Conservation (phyloP, 2,329 filamentous ascomycete genomes). For the Colletotrichum theobromicola region DNA sequence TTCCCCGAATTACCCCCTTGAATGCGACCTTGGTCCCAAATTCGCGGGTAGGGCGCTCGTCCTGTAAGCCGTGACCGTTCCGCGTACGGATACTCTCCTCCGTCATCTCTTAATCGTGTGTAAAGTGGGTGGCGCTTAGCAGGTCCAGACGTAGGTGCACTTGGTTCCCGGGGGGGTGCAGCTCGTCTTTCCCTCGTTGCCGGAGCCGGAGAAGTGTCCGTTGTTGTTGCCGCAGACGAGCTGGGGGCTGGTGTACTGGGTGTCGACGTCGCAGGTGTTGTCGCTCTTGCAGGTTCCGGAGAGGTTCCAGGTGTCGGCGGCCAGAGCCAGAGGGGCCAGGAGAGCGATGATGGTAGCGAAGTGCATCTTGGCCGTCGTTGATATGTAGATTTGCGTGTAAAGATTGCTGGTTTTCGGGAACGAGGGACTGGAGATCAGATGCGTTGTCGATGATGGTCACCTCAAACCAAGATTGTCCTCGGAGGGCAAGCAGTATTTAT, state of each 20-base stretch:
- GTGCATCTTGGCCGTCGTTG: neutral
- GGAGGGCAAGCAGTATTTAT: neutral
- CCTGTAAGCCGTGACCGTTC: neutral
- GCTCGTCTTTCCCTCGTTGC: neutral
- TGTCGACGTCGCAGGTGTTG: neutral
- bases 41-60: neutral
- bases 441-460: neutral
- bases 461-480: accelerated
- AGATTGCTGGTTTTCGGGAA: neutral
- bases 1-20: neutral
- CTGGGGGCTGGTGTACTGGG: neutral
- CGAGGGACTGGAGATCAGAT: neutral
- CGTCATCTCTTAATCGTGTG: neutral
- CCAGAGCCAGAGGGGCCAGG: neutral
- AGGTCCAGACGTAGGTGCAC: neutral
- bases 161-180: neutral
- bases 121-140: neutral
- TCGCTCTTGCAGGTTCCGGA: neutral
- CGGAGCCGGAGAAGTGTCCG: neutral
- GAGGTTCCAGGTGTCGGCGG: neutral
- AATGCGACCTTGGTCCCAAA: neutral
- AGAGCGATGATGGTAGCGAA: neutral
- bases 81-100: neutral
- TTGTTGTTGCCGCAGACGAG: neutral
- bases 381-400: neutral